A percentile compares a stretch with the other conserved stretches of the same genome.
These are phyloP conservation scores for Wickerhamiella musiphila DNA, from an alignment of 805 yeast genomes.

Conservation along the genomic window DNA sequence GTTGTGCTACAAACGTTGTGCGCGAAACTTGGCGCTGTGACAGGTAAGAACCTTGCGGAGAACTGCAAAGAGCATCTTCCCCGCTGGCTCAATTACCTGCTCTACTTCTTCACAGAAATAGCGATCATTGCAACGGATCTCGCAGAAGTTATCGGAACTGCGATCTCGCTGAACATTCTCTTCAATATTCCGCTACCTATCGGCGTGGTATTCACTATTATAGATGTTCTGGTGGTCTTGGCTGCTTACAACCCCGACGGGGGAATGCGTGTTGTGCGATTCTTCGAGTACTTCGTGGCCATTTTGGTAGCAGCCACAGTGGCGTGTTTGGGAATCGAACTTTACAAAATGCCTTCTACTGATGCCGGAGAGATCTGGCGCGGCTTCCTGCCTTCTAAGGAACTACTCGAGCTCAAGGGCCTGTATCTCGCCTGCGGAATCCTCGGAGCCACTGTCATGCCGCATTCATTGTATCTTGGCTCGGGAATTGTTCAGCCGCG, in stretches of 20 bases:
- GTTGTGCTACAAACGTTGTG: conserved; percentile 68
- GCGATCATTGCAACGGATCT: conserved; percentile 86
- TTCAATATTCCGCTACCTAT: conserved; percentile 53
- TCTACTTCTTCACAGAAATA: conserved; percentile 61
- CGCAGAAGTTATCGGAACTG: conserved; percentile 91
- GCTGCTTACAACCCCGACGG: conserved; percentile 68
- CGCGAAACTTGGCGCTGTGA: conserved; percentile 72
- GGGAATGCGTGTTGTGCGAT: conserved; percentile 53
- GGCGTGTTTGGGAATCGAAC: conserved; percentile 53
- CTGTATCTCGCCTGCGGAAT: conserved; percentile 66
- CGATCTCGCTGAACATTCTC: conserved; percentile 63
- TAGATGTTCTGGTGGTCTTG: conserved; percentile 64
- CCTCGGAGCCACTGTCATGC: conserved; percentile 91
- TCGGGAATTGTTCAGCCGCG: conserved; percentile 80
- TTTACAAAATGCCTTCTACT: conserved; percentile 31
- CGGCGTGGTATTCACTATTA: conserved; percentile 65
- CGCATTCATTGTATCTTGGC: conserved; percentile 72
- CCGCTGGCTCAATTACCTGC: conserved; percentile 38
- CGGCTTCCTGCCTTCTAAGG: conserved; percentile 59
- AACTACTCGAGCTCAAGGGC: conserved; percentile 44
- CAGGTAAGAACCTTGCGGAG: conserved; percentile 77
- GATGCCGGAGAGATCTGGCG: conserved; percentile 33
- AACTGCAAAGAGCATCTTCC: conserved; percentile 64
- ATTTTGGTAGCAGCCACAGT: conserved; percentile 57
- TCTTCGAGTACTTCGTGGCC: conserved; percentile 63